Evolutionary conservation across 148 eudicot species (phyloP).

Genomic region (Heliosperma pusillum): DNA sequence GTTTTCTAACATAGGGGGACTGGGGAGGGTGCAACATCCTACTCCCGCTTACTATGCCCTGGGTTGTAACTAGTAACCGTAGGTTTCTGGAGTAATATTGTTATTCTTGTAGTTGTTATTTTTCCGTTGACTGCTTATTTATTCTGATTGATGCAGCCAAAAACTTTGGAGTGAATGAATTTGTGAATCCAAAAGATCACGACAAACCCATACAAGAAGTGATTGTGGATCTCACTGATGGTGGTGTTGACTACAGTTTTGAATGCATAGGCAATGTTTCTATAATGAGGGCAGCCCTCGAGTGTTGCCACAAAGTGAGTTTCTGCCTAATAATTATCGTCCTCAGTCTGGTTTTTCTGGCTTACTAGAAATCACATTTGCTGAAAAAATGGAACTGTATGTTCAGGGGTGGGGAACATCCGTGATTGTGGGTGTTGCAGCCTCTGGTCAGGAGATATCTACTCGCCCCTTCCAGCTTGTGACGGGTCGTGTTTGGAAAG

Average conservation of each 20-base stretch:
- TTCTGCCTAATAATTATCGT: background rate
- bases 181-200: conserved; percentile 86
- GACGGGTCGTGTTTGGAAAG: conserved; percentile 8
- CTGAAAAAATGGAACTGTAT: background rate
- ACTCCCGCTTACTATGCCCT: too few species aligned
- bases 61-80: too few species aligned
- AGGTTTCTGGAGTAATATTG: too few species aligned
- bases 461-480: conserved; percentile 44
- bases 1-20: too few species aligned
- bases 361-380: background rate
- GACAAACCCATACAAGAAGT: conserved; percentile 96
- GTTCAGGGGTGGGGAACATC: conserved; percentile 99
- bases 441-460: conserved; percentile 92
- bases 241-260: conserved; percentile 98
- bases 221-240: conserved; percentile 91
- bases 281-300: conserved; percentile 92
- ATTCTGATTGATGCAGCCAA: conserved; percentile 54
- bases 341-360: background rate
- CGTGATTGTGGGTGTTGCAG: conserved; percentile 97
- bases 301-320: conserved; percentile 94
- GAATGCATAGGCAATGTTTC: conserved; percentile 98
- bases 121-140: too few species aligned
- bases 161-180: conserved; percentile 91
- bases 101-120: too few species aligned
- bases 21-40: too few species aligned